Evolutionary conservation across 768 basidiomycete genomes (phyloP).

Genomic region (Russula olivacea): DNA sequence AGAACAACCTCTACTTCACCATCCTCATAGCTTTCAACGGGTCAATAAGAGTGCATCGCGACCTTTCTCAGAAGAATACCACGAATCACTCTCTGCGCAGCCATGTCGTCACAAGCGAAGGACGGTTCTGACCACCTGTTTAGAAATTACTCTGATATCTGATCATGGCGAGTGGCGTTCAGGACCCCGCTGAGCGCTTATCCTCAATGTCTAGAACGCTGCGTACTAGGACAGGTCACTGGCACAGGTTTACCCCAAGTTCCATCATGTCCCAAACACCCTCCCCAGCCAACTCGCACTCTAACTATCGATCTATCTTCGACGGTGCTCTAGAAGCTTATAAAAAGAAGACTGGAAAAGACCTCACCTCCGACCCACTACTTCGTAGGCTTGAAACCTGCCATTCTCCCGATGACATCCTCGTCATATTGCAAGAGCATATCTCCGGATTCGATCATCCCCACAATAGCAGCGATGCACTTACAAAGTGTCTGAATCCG

Average conservation of each 20-base stretch:
- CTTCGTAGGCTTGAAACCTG: neutral
- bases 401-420: neutral
- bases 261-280: neutral
- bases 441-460: neutral
- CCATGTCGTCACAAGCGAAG: no score
- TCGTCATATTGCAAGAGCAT: neutral
- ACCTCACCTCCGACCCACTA: neutral
- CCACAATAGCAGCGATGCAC: no score
- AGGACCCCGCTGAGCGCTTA: neutral
- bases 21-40: no score
- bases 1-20: no score
- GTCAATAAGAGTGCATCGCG: no score
- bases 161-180: no score
- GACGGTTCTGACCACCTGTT: no score
- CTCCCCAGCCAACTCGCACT: neutral
- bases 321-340: neutral
- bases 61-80: no score
- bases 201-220: no score
- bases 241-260: neutral
- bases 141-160: no score
- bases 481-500: neutral
- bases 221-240: no score
- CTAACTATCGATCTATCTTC: neutral
- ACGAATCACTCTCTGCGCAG: no score
- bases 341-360: neutral